Percentiles rank a stretch among this genome's conserved stretches.
These are phyloP conservation scores for Rhizophora apiculata DNA, from an alignment of 345 rosid species.

Conservation along the genomic window DNA sequence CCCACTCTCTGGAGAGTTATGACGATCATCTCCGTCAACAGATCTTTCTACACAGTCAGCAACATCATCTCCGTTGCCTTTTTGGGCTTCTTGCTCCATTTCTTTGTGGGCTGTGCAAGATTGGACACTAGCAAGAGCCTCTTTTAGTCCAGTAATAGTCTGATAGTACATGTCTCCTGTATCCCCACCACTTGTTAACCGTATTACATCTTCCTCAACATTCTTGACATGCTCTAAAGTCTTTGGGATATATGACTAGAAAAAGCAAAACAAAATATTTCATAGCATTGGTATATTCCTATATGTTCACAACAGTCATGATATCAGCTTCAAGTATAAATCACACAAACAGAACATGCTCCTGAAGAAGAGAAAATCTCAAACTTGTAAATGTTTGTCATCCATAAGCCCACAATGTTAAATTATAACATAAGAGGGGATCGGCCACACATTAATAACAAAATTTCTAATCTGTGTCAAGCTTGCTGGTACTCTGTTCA, in stretches of 20 bases:
- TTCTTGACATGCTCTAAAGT: constrained; percentile 72
- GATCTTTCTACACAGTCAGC: constrained; percentile 23
- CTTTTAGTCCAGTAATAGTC: constrained; percentile 81
- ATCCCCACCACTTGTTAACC: constrained; percentile 70
- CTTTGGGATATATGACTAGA: constrained; percentile 80
- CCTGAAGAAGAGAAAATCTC: neutral
- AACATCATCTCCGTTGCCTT: constrained; percentile 23
- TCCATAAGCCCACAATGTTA: neutral
- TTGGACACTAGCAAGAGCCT: constrained; percentile 47
- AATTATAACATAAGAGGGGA: neutral
- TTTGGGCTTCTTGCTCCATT: constrained; percentile 14
- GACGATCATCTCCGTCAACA: neutral
- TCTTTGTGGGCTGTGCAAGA: constrained; percentile 16
- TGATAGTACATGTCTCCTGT: constrained; percentile 70
- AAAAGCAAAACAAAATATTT: constrained; percentile 1
- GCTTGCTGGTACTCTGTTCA: no score
- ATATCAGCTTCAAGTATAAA: neutral
- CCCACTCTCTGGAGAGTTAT: constrained; percentile 16
- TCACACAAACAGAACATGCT: no score
- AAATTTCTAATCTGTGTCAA: no score
- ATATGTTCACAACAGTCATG: neutral
- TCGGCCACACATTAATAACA: no score
- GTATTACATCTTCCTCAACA: constrained; percentile 68
- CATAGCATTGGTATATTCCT: constrained; percentile 1
- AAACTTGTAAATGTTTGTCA: neutral